Base-by-base conservation (phyloP, 306 rosid species). In the Medicago ruthenica region DNA sequence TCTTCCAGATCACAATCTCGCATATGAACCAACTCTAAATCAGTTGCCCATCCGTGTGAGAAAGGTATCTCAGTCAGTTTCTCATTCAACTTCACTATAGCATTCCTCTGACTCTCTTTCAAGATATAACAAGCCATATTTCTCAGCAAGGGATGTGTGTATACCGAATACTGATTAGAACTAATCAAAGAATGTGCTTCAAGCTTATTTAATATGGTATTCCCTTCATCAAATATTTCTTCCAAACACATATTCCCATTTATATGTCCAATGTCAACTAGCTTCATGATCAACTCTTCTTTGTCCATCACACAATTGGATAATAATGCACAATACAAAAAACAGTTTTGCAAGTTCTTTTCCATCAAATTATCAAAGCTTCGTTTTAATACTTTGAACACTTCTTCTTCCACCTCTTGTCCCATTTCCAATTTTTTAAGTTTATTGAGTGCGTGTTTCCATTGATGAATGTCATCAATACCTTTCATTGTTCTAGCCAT, bases 301-400 rank as follows among this genome's bases (percentile, higher is more conserved):
- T n/a, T n/a, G n/a, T n/a, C n/a, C 17, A 15, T n/a, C 8, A 44
- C n/a, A n/a, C n/a, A n/a, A n/a, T 2, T 15, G 16, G 70, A 17
- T n/a, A 59, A 70, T 2, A 84, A 17, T 7, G 81, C 73, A 41
- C 62, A 55, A 3, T 48, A 36, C 6, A 85, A 65, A 69, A 85
- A 34, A 34, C 37, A 34, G 7, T 34, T 34, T 34, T 34, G 37
- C 7, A 34, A 66, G 60, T 48, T 14, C 3, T 34, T 5, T n/a
- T 81, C 76, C 0, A 40, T 15, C 45, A 81, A 74, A 36, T 51
- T 24, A 2, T 62, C 31, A 34, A 64, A 81, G 67, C 88, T 81
- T 3, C 21, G 40, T 48, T 55, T 64, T 57, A 85, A 42, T 5
- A 70, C 27, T 5, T 51, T 9, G 31, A 78, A 74, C 16, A 82